phyloP scores from a whole-genome alignment of 2,329 filamentous ascomycete genomes.

The Penicillium sp. region DNA sequence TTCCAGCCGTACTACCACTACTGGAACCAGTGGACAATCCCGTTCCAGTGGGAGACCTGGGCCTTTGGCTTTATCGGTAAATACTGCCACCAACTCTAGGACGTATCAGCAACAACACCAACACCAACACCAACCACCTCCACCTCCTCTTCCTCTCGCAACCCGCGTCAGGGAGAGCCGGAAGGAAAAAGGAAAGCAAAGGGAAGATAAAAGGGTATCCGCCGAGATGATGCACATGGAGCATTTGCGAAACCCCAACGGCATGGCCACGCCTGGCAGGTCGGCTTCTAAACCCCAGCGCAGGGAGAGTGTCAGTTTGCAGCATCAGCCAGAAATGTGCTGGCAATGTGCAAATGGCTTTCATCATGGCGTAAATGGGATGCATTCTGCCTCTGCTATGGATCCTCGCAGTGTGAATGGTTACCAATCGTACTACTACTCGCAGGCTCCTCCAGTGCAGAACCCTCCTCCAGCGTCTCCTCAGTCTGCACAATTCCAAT shows the following conservation, averaged over 20 bases:
- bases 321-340: constrained; percentile 27
- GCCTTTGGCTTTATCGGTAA: constrained; percentile 34
- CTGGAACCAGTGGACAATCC: constrained; percentile 49
- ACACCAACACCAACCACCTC: constrained; percentile 1
- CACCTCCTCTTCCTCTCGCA: constrained; percentile 23
- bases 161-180: constrained; percentile 28
- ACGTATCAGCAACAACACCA: neutral
- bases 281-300: constrained; percentile 32
- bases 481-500: constrained; percentile 27
- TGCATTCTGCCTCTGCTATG: constrained; percentile 27
- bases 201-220: constrained; percentile 23
- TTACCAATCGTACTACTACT: constrained; percentile 23
- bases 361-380: constrained; percentile 21
- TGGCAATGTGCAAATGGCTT: constrained; percentile 31
- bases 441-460: constrained; percentile 22
- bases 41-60: constrained; percentile 41
- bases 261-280: constrained; percentile 27
- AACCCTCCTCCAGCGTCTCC: constrained; percentile 26
- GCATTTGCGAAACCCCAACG: constrained; percentile 27
- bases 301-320: constrained; percentile 27
- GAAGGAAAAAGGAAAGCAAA: constrained; percentile 31
- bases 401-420: constrained; percentile 32
- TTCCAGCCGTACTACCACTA: constrained; percentile 55
- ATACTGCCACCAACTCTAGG: constrained; percentile 19
- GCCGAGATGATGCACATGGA: constrained; percentile 35